Evolutionary conservation across 1,139 yeast genomes (phyloP), one percentile per base, ranked within the genome.

Genomic region (Blastobotrys ciferrii): DNA sequence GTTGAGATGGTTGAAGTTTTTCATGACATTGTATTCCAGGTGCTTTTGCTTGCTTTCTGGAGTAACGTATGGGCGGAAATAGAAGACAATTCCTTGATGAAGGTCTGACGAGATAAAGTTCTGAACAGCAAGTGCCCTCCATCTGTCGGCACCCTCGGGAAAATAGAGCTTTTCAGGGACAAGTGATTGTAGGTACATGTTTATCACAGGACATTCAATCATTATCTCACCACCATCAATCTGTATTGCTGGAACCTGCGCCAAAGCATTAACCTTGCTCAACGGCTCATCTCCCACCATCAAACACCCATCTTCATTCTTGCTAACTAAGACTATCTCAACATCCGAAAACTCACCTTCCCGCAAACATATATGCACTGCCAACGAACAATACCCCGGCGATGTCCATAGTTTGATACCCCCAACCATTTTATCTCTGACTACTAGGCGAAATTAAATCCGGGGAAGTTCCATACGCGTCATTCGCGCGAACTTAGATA

Each of bases 321-420:
- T 23, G n/a, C 9, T 32, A 12, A 43, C 48, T 18, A n/a, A 14
- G 14, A 37, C 46, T 9, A 43, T 20, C 33, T 43, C 43, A 43
- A 35, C 43, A n/a, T 35, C 31, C n/a, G n/a, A n/a, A n/a, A 43
- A 23, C 17, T 35, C 42, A 19, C 45, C 46, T 15, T 38, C 36
- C 13, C 32, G 25, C 14, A 49, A 48, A 38, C 36, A 36, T 7
- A 43, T 37, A 41, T 47, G 48, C 6, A 18, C 19, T 32, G 46
- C 38, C 13, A 47, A 40, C 18, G 50, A 41, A 44, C 52, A 49
- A n/a, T n/a, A n/a, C n/a, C n/a, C n/a, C n/a, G n/a, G n/a, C n/a
- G n/a, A n/a, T n/a, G n/a, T n/a, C n/a, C n/a, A n/a, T n/a, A n/a
- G n/a, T n/a, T n/a, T n/a, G n/a, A n/a, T n/a, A n/a, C n/a, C n/a